A percentile compares a stretch with the other conserved stretches of the same genome.
These are phyloP conservation scores for Kingdonia uniflora DNA, from an alignment of 164 flowering plant genomes.

Conservation along the genomic window DNA sequence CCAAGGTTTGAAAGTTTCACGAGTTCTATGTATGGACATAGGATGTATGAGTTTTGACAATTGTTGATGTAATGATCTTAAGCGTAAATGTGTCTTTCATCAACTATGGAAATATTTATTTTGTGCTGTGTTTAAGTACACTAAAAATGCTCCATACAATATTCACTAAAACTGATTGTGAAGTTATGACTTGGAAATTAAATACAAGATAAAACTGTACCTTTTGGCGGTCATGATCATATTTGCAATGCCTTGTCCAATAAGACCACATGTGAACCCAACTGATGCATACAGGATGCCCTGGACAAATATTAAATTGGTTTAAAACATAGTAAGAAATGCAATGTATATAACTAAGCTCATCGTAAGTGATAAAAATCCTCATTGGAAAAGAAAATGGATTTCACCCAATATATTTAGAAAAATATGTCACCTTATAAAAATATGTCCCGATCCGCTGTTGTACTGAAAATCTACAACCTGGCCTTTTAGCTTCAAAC, in stretches of 20 bases:
- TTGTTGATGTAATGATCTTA: too few relatives aligned
- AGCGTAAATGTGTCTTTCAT: too few relatives aligned
- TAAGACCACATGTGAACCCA: slow-evolving; percentile 83
- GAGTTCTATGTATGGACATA: too few relatives aligned
- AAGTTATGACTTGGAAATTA: too few relatives aligned
- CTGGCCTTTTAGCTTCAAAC: slow-evolving; percentile 90
- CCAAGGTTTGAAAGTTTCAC: too few relatives aligned
- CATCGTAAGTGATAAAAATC: neutral
- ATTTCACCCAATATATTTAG: neutral
- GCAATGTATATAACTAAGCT: neutral
- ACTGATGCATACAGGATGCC: slow-evolving; percentile 75
- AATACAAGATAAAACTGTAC: slow-evolving; percentile 28
- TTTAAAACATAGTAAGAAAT: neutral
- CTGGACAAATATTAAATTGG: slow-evolving; percentile 23
- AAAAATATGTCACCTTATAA: slow-evolving; percentile 39
- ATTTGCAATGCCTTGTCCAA: slow-evolving; percentile 98
- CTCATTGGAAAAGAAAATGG: neutral
- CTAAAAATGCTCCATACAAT: too few relatives aligned
- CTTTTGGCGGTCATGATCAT: slow-evolving; percentile 85
- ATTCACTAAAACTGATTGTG: too few relatives aligned
- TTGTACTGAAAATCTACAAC: slow-evolving; percentile 51
- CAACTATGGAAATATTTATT: too few relatives aligned
- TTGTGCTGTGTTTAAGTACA: too few relatives aligned
- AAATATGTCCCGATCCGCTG: slow-evolving; percentile 78
- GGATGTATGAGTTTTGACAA: too few relatives aligned